A percentile compares a stretch with the other conserved stretches of the same genome.
phyloP scores from a whole-genome alignment of 148 eudicot genomes.

The Salicornia ramosissima region DNA sequence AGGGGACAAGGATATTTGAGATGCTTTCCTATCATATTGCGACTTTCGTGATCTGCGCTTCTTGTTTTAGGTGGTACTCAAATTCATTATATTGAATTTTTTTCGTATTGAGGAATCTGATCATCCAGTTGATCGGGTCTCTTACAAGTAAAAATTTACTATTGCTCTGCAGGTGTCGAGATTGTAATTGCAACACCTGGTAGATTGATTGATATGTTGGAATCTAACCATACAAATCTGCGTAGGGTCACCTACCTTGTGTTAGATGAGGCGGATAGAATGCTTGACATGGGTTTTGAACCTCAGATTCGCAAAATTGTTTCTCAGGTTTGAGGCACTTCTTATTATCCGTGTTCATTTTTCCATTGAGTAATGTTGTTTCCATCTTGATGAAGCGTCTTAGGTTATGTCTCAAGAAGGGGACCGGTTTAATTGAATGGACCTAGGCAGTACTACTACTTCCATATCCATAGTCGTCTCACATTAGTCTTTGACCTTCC shows the following conservation, averaged over 20 bases:
- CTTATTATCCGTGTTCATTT: not conserved
- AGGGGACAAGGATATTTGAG: slow-evolving; percentile 56
- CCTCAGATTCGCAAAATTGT: slow-evolving; percentile 96
- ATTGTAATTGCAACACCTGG: slow-evolving; percentile 98
- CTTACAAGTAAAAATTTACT: not conserved
- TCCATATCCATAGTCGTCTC: not conserved
- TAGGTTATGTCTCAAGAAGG: not conserved
- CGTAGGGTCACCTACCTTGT: slow-evolving; percentile 96
- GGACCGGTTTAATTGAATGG: not conserved
- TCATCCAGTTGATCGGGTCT: slow-evolving; percentile 18
- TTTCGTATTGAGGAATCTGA: slow-evolving; percentile 7
- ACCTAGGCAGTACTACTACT: not conserved
- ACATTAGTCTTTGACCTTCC: not conserved
- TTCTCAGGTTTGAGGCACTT: slow-evolving; percentile 55
- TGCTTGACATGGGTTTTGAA: slow-evolving; percentile 99
- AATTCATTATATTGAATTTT: slow-evolving; percentile 4
- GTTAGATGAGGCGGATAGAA: slow-evolving; percentile 94
- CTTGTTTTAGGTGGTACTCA: slow-evolving; percentile 45
- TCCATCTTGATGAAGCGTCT: not conserved
- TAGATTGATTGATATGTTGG: slow-evolving; percentile 95
- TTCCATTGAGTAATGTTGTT: not conserved
- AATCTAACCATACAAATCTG: slow-evolving; percentile 84
- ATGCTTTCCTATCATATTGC: slow-evolving; percentile 86
- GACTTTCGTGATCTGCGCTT: slow-evolving; percentile 52
- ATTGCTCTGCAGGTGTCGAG: slow-evolving; percentile 65